phyloP scores from a whole-genome alignment of 345 rosid species.

The Carallia pectinifolia region DNA sequence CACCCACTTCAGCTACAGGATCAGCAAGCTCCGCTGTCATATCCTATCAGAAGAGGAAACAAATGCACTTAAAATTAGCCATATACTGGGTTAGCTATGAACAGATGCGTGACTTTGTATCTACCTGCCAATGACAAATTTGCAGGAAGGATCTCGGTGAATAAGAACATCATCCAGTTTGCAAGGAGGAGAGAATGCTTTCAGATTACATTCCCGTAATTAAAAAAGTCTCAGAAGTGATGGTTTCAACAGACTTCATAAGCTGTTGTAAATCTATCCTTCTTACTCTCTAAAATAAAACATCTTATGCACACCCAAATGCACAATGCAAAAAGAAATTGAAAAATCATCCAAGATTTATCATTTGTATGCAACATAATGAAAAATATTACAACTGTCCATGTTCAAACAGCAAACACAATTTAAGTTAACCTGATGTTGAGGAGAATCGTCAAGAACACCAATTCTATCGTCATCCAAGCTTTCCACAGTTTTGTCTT shows the following conservation, averaged over 20 bases:
- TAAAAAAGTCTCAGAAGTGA: no score
- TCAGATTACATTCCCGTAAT: no score
- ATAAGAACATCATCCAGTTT: background rate
- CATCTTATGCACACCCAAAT: background rate
- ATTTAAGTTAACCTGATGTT: slow-evolving; percentile 52
- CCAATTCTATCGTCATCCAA: slow-evolving; percentile 44
- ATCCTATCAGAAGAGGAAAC: slow-evolving; percentile 22
- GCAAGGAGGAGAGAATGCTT: no score
- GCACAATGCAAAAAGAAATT: background rate
- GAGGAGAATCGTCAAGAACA: slow-evolving; percentile 45
- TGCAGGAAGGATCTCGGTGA: background rate
- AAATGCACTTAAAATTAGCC: slow-evolving; percentile 1
- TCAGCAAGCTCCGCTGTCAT: slow-evolving; percentile 19
- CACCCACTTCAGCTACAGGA: slow-evolving; percentile 36
- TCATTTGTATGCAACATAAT: background rate
- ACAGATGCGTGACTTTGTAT: background rate
- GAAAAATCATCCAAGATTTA: background rate
- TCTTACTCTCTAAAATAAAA: background rate
- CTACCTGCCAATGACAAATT: background rate
- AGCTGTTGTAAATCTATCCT: no score
- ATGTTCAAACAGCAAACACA: background rate
- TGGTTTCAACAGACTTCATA: no score
- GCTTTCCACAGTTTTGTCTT: slow-evolving; percentile 32
- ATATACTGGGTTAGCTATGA: background rate
- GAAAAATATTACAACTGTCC: background rate